phyloP scores from a whole-genome alignment of 2,329 filamentous ascomycete species.

The Arthroderma sp. region DNA sequence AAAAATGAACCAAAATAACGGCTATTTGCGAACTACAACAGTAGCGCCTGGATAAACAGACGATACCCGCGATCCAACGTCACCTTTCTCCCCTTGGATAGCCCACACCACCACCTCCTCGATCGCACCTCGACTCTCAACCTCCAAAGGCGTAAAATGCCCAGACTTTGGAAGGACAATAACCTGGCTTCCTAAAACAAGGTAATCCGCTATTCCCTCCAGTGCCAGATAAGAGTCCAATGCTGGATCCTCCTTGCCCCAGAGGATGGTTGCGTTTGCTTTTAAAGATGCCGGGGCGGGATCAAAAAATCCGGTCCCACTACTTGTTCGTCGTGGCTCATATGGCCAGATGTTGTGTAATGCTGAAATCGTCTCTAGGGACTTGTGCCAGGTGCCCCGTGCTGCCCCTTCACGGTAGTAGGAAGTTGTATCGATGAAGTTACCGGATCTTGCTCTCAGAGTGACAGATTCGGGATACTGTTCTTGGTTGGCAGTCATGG shows the following conservation, averaged over 20 bases:
- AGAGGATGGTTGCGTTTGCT: conserved; percentile 40
- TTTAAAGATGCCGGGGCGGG: conserved; percentile 36
- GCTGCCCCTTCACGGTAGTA: conserved; percentile 42
- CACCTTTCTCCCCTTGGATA: conserved; percentile 23
- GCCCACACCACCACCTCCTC: conserved; percentile 29
- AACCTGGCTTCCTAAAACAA: conserved; percentile 37
- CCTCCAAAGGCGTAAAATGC: conserved; percentile 42
- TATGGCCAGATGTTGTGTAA: conserved; percentile 31
- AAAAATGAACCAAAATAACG: not conserved
- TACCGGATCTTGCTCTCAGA: conserved; percentile 26
- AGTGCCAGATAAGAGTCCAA: conserved; percentile 37
- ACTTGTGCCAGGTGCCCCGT: conserved; percentile 37
- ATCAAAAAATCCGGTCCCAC: conserved; percentile 31
- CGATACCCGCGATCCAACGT: conserved; percentile 19
- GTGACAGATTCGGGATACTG: conserved; percentile 31
- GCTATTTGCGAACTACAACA: conserved; percentile 22
- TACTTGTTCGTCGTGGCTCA: conserved; percentile 20
- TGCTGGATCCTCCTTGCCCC: conserved; percentile 40
- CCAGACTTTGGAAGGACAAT: conserved; percentile 36
- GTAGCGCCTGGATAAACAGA: conserved; percentile 22
- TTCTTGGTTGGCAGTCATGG: conserved; percentile 17
- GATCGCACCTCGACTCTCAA: conserved; percentile 29
- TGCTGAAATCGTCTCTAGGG: conserved; percentile 35
- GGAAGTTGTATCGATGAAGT: conserved; percentile 38
- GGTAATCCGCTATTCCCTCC: conserved; percentile 40